Conservation (phyloP, 2,329 filamentous ascomycete species). For the Coniochaeta sp. region DNA sequence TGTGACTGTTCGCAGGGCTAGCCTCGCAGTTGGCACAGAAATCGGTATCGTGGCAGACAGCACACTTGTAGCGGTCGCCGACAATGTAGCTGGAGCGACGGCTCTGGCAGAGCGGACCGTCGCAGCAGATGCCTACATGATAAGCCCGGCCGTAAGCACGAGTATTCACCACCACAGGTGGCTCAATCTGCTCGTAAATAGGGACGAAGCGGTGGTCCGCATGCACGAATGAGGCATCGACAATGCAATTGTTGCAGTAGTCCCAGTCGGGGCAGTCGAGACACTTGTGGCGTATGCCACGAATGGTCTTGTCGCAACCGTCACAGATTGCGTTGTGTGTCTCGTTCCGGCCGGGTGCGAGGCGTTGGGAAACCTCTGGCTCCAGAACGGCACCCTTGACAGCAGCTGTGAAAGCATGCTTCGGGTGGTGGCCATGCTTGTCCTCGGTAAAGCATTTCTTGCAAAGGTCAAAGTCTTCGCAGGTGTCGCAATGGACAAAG, state of each 20-base stretch:
- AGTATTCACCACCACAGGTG: conserved; percentile 25
- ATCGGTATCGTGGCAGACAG: conserved; percentile 89
- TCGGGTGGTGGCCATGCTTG: conserved; percentile 85
- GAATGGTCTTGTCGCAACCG: conserved; percentile 82
- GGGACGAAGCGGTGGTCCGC: conserved; percentile 82
- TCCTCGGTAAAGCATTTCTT: conserved; percentile 68
- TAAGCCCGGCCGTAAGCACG: conserved; percentile 36
- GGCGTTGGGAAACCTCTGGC: conserved; percentile 55
- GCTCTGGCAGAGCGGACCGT: conserved; percentile 77
- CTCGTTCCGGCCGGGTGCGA: conserved; percentile 72
- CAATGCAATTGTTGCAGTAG: conserved; percentile 74
- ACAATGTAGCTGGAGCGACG: conserved; percentile 62
- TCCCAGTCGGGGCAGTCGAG: conserved; percentile 97
- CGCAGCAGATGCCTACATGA: conserved; percentile 87
- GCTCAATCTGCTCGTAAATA: conserved; percentile 65
- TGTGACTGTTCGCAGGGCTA: conserved; percentile 75
- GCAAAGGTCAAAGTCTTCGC: conserved; percentile 91
- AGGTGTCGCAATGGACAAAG: conserved; percentile 78
- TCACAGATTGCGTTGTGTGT: conserved; percentile 89
- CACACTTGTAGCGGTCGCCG: conserved; percentile 92
- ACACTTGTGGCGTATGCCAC: conserved; percentile 92
- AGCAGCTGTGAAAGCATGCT: conserved; percentile 69
- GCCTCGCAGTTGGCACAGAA: conserved; percentile 95
- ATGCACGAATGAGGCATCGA: conserved; percentile 61
- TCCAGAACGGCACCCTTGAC: conserved; percentile 56